A percentile compares a stretch with the other conserved stretches of the same genome.
These are phyloP conservation scores for Hypericum androsaemum DNA, from an alignment of 345 rosid species.

Conservation along the genomic window DNA sequence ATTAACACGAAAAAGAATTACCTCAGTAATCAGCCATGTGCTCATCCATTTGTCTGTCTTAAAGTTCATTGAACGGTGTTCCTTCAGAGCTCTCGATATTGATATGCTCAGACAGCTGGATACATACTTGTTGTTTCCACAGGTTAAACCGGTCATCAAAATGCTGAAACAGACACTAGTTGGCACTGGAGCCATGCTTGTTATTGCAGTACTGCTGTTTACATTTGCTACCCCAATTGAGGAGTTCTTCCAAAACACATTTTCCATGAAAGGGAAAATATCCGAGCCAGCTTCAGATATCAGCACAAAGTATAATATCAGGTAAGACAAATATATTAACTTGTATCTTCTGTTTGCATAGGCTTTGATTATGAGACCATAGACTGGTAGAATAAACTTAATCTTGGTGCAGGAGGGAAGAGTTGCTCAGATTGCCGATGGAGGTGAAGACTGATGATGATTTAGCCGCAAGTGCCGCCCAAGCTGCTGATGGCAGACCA, in stretches of 20 bases:
- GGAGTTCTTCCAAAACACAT: conserved; percentile 42
- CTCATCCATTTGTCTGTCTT: too few species aligned
- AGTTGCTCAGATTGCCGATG: conserved; percentile 26
- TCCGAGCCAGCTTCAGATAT: conserved; percentile 35
- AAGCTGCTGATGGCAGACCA: too few species aligned
- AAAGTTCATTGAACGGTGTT: too few species aligned
- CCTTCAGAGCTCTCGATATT: too few species aligned
- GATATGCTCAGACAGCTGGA: neutral
- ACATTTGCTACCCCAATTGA: conserved; percentile 75
- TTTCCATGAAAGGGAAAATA: conserved; percentile 28
- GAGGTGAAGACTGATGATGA: neutral
- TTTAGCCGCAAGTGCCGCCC: neutral
- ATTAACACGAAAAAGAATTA: too few species aligned
- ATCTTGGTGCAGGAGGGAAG: conserved; percentile 45
- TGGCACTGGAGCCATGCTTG: conserved; percentile 74
- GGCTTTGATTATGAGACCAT: conserved; percentile 3
- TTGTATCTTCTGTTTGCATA: neutral
- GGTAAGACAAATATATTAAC: conserved; percentile 30
- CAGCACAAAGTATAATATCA: conserved; percentile 48
- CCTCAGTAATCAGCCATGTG: too few species aligned
- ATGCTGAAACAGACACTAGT: conserved; percentile 80
- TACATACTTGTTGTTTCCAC: conserved; percentile 3
- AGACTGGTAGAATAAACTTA: neutral
- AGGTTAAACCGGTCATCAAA: conserved; percentile 91
- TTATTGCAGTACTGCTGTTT: conserved; percentile 51